Base-by-base conservation (phyloP, 2,329 filamentous ascomycete species). In the Pyrenophora graminea region DNA sequence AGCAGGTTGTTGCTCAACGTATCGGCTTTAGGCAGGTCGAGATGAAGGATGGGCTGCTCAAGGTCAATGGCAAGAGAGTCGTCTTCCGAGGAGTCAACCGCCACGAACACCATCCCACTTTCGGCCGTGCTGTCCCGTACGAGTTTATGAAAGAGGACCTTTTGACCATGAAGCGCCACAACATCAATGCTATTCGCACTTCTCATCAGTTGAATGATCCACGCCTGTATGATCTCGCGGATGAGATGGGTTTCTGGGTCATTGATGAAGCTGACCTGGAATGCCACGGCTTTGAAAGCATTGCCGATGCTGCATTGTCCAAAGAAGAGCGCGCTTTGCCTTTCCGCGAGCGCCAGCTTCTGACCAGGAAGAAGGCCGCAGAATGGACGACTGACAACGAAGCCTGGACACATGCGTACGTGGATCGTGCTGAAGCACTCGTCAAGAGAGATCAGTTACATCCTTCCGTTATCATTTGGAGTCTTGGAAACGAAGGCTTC, bases 401-500 rank as follows among this genome's bases (percentile, higher is more conserved):
- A 1, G 74, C 75, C 0, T 88, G 85, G 85, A 78, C 75, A 47
- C 78, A 78, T 1, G 84, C 86, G 0, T 90, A 90, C 55, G 64
- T 90, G 1, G 87, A 90, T 67, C 82, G 88, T 3, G 84, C 85
- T 49, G 72, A 77, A 27, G 83, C 87, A 47, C 72, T 90, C 48
- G 78, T 90, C 0, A 79, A 85, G 61, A 79, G 88, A 13, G 86
- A 90, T 68, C 88, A 88, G 71, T 86, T 90, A 51, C 85, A 89
- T 58, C 70, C 87, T 0, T 85, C 80, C n/a, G 78, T 90, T 42
- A 84, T 90, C 41, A 82, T 89, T 36, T 90, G 88, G 88, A 87
- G 84, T 39, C 76, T 90, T 0, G 88, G 87, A 0, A 90, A 90
- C 61, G 87, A 90, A 65, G 82, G 86, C 0, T 90, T 88, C 64